Percentiles rank a stretch among this genome's conserved stretches.
Evolutionary conservation across 768 basidiomycete species (phyloP).

Genomic region (Phlebiopsis gigantea): DNA sequence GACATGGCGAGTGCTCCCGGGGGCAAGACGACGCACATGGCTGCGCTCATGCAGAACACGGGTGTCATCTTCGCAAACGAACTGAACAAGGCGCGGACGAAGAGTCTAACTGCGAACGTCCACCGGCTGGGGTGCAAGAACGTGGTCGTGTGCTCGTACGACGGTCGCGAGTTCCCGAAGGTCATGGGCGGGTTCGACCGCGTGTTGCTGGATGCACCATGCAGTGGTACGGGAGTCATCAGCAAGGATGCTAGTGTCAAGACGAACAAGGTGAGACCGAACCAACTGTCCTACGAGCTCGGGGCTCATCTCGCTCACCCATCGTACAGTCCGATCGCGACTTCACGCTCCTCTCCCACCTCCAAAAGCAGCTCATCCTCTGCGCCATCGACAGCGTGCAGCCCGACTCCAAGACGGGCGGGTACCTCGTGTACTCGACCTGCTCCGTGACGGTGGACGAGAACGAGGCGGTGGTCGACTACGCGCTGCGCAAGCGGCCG

Average conservation of each 20-base stretch:
- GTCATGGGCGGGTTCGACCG: conserved; percentile 99
- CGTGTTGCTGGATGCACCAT: conserved; percentile 95
- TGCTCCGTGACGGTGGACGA: conserved; percentile 98
- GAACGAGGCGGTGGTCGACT: conserved; percentile 97
- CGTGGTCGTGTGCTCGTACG: conserved; percentile 94
- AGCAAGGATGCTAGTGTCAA: conserved; percentile 97
- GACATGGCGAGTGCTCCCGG: conserved; percentile 99
- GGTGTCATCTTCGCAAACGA: conserved; percentile 99
- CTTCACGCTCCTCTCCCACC: conserved; percentile 91
- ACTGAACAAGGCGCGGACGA: conserved; percentile 88
- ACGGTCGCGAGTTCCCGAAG: conserved; percentile 96
- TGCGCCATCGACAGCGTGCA: conserved; percentile 97
- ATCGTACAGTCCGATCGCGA: conserved; percentile 78
- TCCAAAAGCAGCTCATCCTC: conserved; percentile 97
- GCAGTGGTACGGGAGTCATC: conserved; percentile 97
- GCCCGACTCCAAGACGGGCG: conserved; percentile 86
- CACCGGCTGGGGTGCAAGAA: conserved; percentile 98
- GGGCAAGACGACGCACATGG: conserved; percentile 97
- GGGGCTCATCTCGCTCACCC: conserved; percentile 1
- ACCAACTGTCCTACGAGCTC: neutral
- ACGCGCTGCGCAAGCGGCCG: conserved; percentile 91
- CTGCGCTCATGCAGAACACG: conserved; percentile 94
- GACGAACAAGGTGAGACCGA: conserved; percentile 83
- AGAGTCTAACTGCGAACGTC: conserved; percentile 94
- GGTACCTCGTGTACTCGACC: conserved; percentile 95